These are phyloP conservation scores for Aspergillus coremiiformis DNA, from an alignment of 495 filamentous ascomycete species.

Conservation along the genomic window DNA sequence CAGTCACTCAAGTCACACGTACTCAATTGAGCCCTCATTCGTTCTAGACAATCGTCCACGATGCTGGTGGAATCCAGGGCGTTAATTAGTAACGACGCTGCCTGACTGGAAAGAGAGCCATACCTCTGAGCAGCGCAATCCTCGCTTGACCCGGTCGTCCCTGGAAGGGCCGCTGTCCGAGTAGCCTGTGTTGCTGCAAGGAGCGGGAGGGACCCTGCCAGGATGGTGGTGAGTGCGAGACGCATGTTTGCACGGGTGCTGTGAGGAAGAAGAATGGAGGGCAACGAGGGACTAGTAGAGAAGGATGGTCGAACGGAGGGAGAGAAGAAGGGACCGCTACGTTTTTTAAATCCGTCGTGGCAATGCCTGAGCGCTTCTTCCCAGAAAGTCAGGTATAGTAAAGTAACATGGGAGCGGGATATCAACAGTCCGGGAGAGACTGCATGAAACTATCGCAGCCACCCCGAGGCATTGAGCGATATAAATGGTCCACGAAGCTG, in stretches of 20 bases:
- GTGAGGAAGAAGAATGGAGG: no score
- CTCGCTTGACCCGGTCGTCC: neutral
- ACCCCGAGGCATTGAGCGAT: neutral
- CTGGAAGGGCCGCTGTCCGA: neutral
- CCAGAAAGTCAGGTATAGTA: neutral
- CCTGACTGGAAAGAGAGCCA: neutral
- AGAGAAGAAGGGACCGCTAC: neutral
- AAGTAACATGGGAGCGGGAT: neutral
- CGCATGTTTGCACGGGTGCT: slow-evolving; percentile 1
- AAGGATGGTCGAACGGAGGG: neutral
- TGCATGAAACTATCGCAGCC: neutral
- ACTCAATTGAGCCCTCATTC: slow-evolving; percentile 16
- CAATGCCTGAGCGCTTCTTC: neutral
- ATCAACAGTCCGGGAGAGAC: neutral
- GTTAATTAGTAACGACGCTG: neutral
- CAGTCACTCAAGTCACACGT: slow-evolving; percentile 24
- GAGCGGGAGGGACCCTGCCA: neutral
- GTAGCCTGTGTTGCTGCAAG: slow-evolving; percentile 6
- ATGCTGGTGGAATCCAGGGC: slow-evolving; percentile 12
- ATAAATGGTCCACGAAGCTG: neutral
- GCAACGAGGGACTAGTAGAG: neutral
- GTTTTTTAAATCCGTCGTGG: neutral
- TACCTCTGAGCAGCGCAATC: slow-evolving; percentile 8
- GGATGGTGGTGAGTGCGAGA: slow-evolving; percentile 2
- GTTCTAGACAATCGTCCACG: slow-evolving; percentile 25